Conservation (phyloP, 1,139 yeast genomes). For the Debaryomycetaceae sp. region DNA sequence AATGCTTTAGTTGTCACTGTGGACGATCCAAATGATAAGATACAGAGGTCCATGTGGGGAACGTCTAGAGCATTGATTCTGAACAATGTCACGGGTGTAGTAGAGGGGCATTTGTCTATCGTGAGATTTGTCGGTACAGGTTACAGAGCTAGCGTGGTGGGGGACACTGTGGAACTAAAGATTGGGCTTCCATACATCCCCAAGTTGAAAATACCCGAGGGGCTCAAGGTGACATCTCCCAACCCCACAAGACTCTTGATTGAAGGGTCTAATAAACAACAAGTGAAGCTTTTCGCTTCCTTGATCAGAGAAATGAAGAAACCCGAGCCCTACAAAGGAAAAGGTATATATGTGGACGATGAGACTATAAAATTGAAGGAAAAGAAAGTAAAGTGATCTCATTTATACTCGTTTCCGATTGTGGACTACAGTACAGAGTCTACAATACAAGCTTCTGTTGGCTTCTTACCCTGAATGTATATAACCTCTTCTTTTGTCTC, state of each 20-base stretch:
- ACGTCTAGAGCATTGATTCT: constrained; percentile 77
- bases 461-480: neutral
- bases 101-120: constrained; percentile 88
- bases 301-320: constrained; percentile 81
- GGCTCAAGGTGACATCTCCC: constrained; percentile 71
- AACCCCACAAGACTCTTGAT: constrained; percentile 83
- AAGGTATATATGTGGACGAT: constrained; percentile 89
- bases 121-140: constrained; percentile 96
- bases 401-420: neutral
- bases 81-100: constrained; percentile 80
- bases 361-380: constrained; percentile 90
- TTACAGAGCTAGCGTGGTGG: constrained; percentile 77
- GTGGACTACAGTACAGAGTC: neutral
- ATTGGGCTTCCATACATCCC: constrained; percentile 73
- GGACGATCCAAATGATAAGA: constrained; percentile 51
- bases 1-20: constrained; percentile 54
- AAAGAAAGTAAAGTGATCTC: constrained; percentile 76
- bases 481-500: neutral
- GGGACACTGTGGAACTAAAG: constrained; percentile 63
- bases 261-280: constrained; percentile 86
- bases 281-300: constrained; percentile 86
- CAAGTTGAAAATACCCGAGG: constrained; percentile 73
- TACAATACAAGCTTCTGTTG: constrained; percentile 11
- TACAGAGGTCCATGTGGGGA: constrained; percentile 94
- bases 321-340: constrained; percentile 98